Percentiles rank a stretch among this genome's conserved stretches.
Conservation (phyloP, 2,329 filamentous ascomycete species). For the Stagonosporopsis cucurbitacearum region DNA sequence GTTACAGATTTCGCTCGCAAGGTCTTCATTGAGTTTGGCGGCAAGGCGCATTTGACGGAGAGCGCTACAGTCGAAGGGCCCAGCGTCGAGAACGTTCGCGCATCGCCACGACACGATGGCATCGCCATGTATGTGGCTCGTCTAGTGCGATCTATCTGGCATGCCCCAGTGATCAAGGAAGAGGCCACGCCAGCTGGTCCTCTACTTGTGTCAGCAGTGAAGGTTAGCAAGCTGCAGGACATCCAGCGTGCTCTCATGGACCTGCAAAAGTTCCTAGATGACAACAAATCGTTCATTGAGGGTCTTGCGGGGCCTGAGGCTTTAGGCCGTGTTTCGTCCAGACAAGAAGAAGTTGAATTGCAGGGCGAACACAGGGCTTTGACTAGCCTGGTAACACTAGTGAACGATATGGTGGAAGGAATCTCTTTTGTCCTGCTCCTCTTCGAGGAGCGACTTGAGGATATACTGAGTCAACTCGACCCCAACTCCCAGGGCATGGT, state of each 20-base stretch:
- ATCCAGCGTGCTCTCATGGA: slow-evolving; percentile 83
- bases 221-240: slow-evolving; percentile 70
- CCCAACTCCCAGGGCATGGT: slow-evolving; percentile 71
- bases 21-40: slow-evolving; percentile 91
- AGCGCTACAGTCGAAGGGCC: slow-evolving; percentile 68
- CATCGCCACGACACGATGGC: slow-evolving; percentile 88
- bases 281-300: slow-evolving; percentile 91
- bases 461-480: slow-evolving; percentile 78
- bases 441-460: slow-evolving; percentile 90
- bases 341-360: slow-evolving; percentile 88
- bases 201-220: slow-evolving; percentile 70
- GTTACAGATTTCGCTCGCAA: slow-evolving; percentile 85
- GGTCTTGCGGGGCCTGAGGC: slow-evolving; percentile 91
- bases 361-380: slow-evolving; percentile 95
- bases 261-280: slow-evolving; percentile 79
- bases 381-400: slow-evolving; percentile 81
- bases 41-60: slow-evolving; percentile 83
- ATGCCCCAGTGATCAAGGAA: slow-evolving; percentile 71
- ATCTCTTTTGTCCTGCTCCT: slow-evolving; percentile 95
- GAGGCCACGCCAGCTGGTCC: slow-evolving; percentile 63
- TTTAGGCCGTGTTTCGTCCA: slow-evolving; percentile 75
- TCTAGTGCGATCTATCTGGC: slow-evolving; percentile 90
- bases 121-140: slow-evolving; percentile 86
- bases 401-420: slow-evolving; percentile 91
- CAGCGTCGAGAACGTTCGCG: slow-evolving; percentile 79